Base-by-base conservation (phyloP, 1,284 basidiomycete species). In the Ganoderma leucocontextum region DNA sequence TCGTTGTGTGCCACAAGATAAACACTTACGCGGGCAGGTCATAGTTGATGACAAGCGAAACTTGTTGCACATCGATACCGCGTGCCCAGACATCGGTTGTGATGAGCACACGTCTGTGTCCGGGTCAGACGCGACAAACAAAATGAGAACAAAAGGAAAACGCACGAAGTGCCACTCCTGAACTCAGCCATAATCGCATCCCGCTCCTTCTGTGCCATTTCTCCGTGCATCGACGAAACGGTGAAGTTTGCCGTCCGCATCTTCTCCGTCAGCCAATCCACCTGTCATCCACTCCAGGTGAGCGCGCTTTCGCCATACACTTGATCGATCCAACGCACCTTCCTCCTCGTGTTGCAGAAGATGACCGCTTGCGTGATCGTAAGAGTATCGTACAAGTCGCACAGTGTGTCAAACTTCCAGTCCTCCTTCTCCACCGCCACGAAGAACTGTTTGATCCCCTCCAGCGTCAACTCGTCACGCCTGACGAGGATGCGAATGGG, bases 371-470 rank as follows among this genome's bases (percentile, higher is more conserved):
- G 98, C 0, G 98, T 99, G 81, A 99, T 99, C 38, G 98, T 99
- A 63, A 99, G 89, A 22, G 97, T 99, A 81, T 99, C 98, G 83
- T 99, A 99, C 64, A 97, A 82, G 82, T 99, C 98, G 81, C 96
- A 99, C 25, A 99, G 87, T 0, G 97, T 99, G 83, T 99, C 98
- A 77, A 99, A 97, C 81, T 99, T 99, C 97, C 97, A 99, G 78
- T 99, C 98, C 82, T 99, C 98, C 85, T 99, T 99, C 83, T 99
- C 98, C 67, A 99, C 97, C 36, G 97, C 97, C 57, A 99, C 96
- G 82, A 98, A 99, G 87, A 99, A 99, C 80, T 99, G 98, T 81
- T 99, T 99, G 86, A 99, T 99, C 33, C 98, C 97, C 81, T 99
- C 98, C 65, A 99, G 87, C 60, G 98, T 99, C 86, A 99, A 88